Conservation (phyloP, 371 early-diverging fungal genomes). For the Mucor plumbeus region DNA sequence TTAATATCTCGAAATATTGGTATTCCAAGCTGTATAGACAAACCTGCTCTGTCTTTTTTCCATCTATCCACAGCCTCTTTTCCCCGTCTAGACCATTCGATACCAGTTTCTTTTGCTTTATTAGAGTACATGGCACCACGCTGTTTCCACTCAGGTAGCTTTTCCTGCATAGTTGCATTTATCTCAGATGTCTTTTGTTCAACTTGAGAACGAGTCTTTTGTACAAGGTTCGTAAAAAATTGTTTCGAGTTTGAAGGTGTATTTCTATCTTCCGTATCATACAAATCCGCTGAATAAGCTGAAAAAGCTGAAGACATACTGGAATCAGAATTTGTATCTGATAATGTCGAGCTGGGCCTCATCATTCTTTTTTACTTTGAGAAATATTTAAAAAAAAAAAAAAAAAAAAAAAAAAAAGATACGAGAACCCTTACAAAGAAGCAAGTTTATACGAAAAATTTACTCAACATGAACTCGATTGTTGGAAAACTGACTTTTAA, state of each 20-base stretch:
- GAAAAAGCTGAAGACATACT: slow-evolving; percentile 25
- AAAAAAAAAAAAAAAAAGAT: slow-evolving; percentile 1
- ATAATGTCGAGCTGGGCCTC: slow-evolving; percentile 8
- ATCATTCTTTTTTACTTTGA: background rate
- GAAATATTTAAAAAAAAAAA: background rate
- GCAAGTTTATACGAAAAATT: too few relatives aligned
- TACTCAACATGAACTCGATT: too few relatives aligned
- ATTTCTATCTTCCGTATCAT: slow-evolving; percentile 3
- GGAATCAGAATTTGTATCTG: slow-evolving; percentile 17
- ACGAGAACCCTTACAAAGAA: too few relatives aligned
- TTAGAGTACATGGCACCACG: slow-evolving; percentile 48
- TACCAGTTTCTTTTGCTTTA: slow-evolving; percentile 54
- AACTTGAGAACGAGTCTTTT: slow-evolving; percentile 46
- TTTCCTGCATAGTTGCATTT: slow-evolving; percentile 56
- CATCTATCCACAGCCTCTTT: slow-evolving; percentile 59
- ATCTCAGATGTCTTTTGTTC: slow-evolving; percentile 49
- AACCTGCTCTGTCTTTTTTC: slow-evolving; percentile 52
- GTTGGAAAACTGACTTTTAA: too few relatives aligned
- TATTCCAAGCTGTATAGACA: background rate
- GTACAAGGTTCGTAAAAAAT: slow-evolving; percentile 35
- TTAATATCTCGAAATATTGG: background rate
- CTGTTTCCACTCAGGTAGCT: slow-evolving; percentile 51
- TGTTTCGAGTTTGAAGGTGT: slow-evolving; percentile 18
- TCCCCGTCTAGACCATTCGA: slow-evolving; percentile 54
- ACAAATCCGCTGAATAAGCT: background rate